phyloP scores from a whole-genome alignment of 495 filamentous ascomycete species.

The Aspergillus hancockii region DNA sequence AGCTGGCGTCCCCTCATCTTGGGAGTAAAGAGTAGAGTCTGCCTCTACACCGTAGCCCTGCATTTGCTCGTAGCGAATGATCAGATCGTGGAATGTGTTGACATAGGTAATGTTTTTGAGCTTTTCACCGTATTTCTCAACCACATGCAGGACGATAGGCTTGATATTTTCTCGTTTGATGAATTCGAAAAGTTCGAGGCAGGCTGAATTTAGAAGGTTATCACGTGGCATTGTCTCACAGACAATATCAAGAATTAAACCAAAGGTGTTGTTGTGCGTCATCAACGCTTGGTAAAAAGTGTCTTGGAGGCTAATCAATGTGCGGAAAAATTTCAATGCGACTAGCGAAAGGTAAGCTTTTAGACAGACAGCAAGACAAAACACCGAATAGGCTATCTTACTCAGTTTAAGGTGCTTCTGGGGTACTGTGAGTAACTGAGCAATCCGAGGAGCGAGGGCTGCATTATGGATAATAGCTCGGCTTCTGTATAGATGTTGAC shows the following conservation, averaged over 20 bases:
- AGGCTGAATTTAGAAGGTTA: slow-evolving; percentile 94
- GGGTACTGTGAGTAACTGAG: slow-evolving; percentile 78
- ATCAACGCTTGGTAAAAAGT: slow-evolving; percentile 91
- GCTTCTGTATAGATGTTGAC: slow-evolving; percentile 80
- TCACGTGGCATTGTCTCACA: slow-evolving; percentile 92
- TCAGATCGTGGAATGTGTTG: slow-evolving; percentile 77
- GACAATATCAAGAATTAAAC: slow-evolving; percentile 84
- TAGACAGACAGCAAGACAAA: background rate
- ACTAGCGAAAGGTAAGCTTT: slow-evolving; percentile 47
- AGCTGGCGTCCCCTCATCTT: slow-evolving; percentile 49
- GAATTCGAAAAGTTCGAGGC: slow-evolving; percentile 90
- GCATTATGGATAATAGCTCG: slow-evolving; percentile 86
- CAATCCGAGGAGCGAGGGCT: slow-evolving; percentile 75
- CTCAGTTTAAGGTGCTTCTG: slow-evolving; percentile 94
- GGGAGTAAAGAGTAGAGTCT: slow-evolving; percentile 54
- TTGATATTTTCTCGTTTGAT: slow-evolving; percentile 86
- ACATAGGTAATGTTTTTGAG: slow-evolving; percentile 79
- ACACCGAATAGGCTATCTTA: slow-evolving; percentile 43
- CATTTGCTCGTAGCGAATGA: slow-evolving; percentile 78
- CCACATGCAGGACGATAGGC: slow-evolving; percentile 77
- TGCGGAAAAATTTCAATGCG: slow-evolving; percentile 93
- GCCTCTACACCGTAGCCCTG: slow-evolving; percentile 63
- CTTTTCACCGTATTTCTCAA: slow-evolving; percentile 85
- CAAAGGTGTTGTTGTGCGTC: slow-evolving; percentile 79
- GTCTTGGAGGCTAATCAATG: slow-evolving; percentile 81